A percentile compares a stretch with the other conserved stretches of the same genome.
These are phyloP conservation scores for Rehmannia glutinosa DNA, from an alignment of 257 asterid species.

Conservation along the genomic window DNA sequence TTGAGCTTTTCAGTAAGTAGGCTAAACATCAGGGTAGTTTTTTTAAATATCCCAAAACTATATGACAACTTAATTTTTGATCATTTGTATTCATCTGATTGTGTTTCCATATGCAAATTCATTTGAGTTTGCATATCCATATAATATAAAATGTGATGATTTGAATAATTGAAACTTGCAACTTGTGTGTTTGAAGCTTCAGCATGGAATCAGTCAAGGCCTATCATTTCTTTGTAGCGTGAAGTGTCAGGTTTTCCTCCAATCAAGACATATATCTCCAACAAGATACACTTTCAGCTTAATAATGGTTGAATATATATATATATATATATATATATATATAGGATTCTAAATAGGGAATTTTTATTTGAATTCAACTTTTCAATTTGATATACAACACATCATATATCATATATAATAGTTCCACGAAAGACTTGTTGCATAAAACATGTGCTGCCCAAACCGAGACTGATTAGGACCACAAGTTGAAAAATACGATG, in stretches of 20 bases:
- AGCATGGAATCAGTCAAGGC: slow-evolving; percentile 1
- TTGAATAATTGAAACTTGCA: background rate
- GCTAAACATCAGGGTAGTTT: too few species aligned
- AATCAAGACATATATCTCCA: background rate
- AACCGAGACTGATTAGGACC: too few species aligned
- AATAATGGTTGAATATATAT: too few species aligned
- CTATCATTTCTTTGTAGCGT: too few species aligned
- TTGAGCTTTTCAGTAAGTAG: too few species aligned
- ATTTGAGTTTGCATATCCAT: background rate
- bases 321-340: too few species aligned
- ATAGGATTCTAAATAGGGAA: too few species aligned
- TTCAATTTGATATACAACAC: background rate
- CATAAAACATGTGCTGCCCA: too few species aligned
- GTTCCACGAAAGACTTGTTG: too few species aligned
- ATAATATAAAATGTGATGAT: slow-evolving; percentile 12
- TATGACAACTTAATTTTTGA: background rate
- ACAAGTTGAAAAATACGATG: too few species aligned
- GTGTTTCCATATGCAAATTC: background rate
- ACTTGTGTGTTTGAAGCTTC: slow-evolving; percentile 2
- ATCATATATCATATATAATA: too few species aligned
- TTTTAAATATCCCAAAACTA: too few species aligned
- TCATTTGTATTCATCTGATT: background rate
- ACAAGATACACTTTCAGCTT: background rate
- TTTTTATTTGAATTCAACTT: background rate
- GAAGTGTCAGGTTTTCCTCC: background rate